These are phyloP conservation scores for Rachicladosporium sp. DNA, from an alignment of 2,329 filamentous ascomycete genomes.

Conservation along the genomic window DNA sequence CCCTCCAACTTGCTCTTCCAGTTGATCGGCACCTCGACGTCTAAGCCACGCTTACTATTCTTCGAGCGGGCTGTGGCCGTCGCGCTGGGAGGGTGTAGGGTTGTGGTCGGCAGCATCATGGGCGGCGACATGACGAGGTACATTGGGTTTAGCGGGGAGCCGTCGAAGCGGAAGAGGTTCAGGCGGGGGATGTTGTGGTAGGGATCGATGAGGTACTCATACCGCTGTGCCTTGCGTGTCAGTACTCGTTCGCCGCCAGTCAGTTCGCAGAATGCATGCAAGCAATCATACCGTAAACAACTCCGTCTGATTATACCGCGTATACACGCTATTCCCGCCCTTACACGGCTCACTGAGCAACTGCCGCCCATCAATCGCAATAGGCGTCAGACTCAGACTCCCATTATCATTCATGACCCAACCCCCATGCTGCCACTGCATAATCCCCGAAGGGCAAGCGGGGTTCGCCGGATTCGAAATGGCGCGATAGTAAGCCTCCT, in stretches of 20 bases:
- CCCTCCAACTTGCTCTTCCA: conserved; percentile 23
- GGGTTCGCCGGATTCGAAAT: conserved; percentile 43
- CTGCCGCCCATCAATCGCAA: conserved; percentile 55
- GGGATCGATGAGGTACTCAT: conserved; percentile 39
- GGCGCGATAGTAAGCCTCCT: conserved; percentile 58
- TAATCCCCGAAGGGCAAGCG: conserved; percentile 31
- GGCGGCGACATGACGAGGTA: conserved; percentile 52
- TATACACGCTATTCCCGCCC: conserved; percentile 44
- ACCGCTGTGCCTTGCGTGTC: conserved; percentile 22
- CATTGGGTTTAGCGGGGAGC: conserved; percentile 53
- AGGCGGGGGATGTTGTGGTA: conserved; percentile 53
- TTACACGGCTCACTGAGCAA: conserved; percentile 52
- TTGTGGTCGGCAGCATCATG: conserved; percentile 57
- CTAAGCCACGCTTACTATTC: conserved; percentile 18
- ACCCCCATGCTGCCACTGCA: conserved; percentile 54
- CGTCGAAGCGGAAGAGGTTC: conserved; percentile 52
- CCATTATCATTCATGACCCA: conserved; percentile 46
- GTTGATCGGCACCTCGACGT: conserved; percentile 26
- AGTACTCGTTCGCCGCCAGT: background rate
- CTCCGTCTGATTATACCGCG: conserved; percentile 55
- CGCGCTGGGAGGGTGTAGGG: conserved; percentile 43
- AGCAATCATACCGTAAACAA: conserved; percentile 41
- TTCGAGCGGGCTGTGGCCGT: conserved; percentile 20
- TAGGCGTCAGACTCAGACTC: conserved; percentile 47
- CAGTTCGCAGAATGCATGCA: conserved; percentile 1